phyloP scores from a whole-genome alignment of 2,329 filamentous ascomycete species.

The Phialemonium atrogriseum region DNA sequence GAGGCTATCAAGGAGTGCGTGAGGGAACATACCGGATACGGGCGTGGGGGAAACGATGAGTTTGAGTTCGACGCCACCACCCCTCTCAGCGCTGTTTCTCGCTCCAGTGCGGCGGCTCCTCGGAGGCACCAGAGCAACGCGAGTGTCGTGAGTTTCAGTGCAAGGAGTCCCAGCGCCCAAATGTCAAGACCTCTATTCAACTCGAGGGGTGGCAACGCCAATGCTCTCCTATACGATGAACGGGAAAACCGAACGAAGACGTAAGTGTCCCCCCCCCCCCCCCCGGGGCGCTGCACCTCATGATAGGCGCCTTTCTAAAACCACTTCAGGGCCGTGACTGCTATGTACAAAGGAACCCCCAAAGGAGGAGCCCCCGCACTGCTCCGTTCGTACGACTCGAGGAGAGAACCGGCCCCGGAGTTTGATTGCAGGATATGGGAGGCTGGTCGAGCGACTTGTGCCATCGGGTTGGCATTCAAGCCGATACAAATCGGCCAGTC shows the following conservation, averaged over 20 bases:
- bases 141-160: constrained; percentile 75
- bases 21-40: constrained; percentile 70
- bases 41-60: constrained; percentile 76
- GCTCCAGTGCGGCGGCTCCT: constrained; percentile 36
- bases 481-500: constrained; percentile 91
- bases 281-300: too few species aligned
- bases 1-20: constrained; percentile 89
- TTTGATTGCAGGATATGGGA: constrained; percentile 96
- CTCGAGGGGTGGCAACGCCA: constrained; percentile 66
- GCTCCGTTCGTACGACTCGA: constrained; percentile 89
- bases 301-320: constrained; percentile 11
- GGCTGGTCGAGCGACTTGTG: constrained; percentile 86
- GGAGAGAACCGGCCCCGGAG: constrained; percentile 82
- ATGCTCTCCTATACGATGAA: constrained; percentile 81
- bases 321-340: constrained; percentile 69
- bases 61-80: constrained; percentile 27
- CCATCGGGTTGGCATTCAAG: constrained; percentile 90
- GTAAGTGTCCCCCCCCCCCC: constrained; percentile 42
- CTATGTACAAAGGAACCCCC: constrained; percentile 76
- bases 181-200: constrained; percentile 43
- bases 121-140: constrained; percentile 68
- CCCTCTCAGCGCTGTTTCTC: constrained; percentile 30
- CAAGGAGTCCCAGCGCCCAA: constrained; percentile 51
- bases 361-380: constrained; percentile 61
- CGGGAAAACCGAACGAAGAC: constrained; percentile 83